Evolutionary conservation across 345 rosid species (phyloP).

Genomic region (Hibiscus tridactylites): DNA sequence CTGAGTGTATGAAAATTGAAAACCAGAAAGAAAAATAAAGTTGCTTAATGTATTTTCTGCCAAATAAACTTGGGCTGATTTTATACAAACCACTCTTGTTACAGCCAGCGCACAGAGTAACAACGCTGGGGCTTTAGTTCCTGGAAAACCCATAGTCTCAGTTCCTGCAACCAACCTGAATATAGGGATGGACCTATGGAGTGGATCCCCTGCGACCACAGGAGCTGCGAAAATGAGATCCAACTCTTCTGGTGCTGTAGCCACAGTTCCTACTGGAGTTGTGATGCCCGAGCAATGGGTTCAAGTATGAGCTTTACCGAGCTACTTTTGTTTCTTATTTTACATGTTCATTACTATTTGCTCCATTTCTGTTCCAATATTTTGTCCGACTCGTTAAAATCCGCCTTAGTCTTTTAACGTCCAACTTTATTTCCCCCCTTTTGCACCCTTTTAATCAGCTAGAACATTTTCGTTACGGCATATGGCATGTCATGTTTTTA

Average conservation of each 20-base stretch:
- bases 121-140: conserved; percentile 40
- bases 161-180: conserved; percentile 69
- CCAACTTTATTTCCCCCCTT: not conserved
- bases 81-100: conserved; percentile 12
- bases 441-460: not conserved
- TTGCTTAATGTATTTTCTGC: not conserved
- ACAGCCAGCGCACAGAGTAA: conserved; percentile 60
- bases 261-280: conserved; percentile 30
- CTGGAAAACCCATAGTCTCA: conserved; percentile 55
- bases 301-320: conserved; percentile 34
- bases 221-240: conserved; percentile 59
- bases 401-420: not conserved
- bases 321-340: not conserved
- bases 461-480: not conserved
- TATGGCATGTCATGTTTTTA: not conserved
- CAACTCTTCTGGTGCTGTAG: conserved; percentile 32
- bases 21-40: not conserved
- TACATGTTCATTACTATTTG: not conserved
- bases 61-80: not conserved
- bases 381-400: not conserved
- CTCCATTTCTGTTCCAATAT: not conserved
- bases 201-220: conserved; percentile 42
- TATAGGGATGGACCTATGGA: conserved; percentile 95
- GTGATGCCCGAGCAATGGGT: conserved; percentile 54
- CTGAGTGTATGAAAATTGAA: not conserved